Conservation (phyloP, 768 basidiomycete species). For the Vararia minispora region DNA sequence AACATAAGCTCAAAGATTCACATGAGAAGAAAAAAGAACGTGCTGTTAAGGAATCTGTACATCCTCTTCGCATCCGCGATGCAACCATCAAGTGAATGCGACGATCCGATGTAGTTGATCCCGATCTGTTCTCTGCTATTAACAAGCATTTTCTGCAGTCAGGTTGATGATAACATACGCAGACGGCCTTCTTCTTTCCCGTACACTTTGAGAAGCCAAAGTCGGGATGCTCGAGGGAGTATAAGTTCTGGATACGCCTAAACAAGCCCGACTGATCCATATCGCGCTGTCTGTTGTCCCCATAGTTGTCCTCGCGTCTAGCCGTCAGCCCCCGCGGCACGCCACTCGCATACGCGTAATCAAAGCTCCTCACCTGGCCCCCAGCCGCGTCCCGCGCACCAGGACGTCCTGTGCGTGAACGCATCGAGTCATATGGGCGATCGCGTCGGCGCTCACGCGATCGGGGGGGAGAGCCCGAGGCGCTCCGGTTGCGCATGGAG, state of each 20-base stretch:
- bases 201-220: slow-evolving; percentile 34
- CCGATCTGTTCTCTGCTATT: slow-evolving; percentile 27
- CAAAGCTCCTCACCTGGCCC: slow-evolving; percentile 4
- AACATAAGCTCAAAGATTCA: background rate
- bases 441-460: slow-evolving; percentile 7
- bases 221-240: slow-evolving; percentile 5
- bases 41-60: slow-evolving; percentile 26
- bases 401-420: no score
- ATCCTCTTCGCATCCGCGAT: slow-evolving; percentile 40
- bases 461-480: no score
- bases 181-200: slow-evolving; percentile 34
- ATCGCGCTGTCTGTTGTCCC: background rate
- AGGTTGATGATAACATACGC: slow-evolving; percentile 11
- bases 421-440: background rate
- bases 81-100: slow-evolving; percentile 29
- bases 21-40: background rate
- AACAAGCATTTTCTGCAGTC: background rate
- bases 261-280: background rate
- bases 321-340: background rate
- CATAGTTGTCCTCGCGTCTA: background rate
- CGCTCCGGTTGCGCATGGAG: no score
- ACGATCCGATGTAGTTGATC: slow-evolving; percentile 32
- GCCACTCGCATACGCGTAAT: background rate
- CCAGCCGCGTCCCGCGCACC: background rate
- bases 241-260: background rate